Evolutionary conservation across 176 grass and related monocot species (phyloP), one percentile per base, ranked within the genome.

Genomic region (Oryza glumipatula): DNA sequence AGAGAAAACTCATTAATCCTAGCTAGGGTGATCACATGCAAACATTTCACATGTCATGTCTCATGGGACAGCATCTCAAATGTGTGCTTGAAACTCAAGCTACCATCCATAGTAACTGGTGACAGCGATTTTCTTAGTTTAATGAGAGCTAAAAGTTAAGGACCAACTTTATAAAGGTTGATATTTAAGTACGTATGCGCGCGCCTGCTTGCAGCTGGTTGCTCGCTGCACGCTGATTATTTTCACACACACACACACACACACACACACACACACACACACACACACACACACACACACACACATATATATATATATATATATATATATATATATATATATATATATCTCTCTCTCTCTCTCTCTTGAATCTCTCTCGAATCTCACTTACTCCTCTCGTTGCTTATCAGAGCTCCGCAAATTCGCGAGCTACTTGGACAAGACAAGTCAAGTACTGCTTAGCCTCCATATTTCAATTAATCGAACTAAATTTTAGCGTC

Each of bases 51-150:
- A 33, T 70, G 76, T 86, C 67, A 72, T 78, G 36, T 86, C 67
- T 36, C 54, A 78, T 36, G 54, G 74, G 43, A 90, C 47, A 86
- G 85, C 90, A 94, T 90, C 85, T 94, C 19, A 79, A 49, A 79
- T 66, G 49, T 78, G 85, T 67, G 88, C 88, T 95, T 95, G 56
- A 90, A 95, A 88, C 79, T 13, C 89, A 95, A 88, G 93, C 88
- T 92, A 95, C 88, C 83, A 82, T 68, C 54, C 60, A 49, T 77
- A 84, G 83, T 89, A 19, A 8, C 7, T 63, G n/a, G n/a, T 10
- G 19, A 63, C 77, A 81, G 54, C 83, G 76, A 86, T 87, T 82
- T 86, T 85, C 21, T 32, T 16, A 76, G 71, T 64, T 73, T 77
- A 80, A 78, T 68, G 32, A 86, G 70, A 76, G 65, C 12, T 87